Evolutionary conservation across 129 eudicot genomes (phyloP), one percentile per base, ranked within the genome.

Genomic region (Glebionis coronaria): DNA sequence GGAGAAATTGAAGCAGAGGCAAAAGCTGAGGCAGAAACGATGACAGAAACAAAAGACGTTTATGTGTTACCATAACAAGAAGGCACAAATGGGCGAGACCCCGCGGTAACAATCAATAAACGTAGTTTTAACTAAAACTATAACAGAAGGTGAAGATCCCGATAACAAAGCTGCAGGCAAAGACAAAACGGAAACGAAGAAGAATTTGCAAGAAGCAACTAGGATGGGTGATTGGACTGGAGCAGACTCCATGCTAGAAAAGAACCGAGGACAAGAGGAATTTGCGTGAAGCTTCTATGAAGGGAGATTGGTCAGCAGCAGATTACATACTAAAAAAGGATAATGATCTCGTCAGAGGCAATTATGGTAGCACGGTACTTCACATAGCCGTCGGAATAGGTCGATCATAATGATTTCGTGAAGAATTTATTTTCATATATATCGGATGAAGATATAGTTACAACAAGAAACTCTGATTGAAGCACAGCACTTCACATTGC

Each of bases 401-500:
- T 7, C 23, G 44, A 58, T 7, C 23, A 47, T 47, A 47, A 47
- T 0, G 20, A 65, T 3, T 47, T 44, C 9, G 35, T 65, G 44
- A 15, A 65, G 28, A 47, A 27, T 8, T 27, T 65, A 14, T 65
- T 65, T 3, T 8, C 25, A 3, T 47, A 18, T 44, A 7, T 44
- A 65, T 0, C 49, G 3, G 25, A 65, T 0, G 20, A 65, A 23
- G 4, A 21, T 25, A 40, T 27, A 19, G 44, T 47, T 51, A 19
- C 3, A 65, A 23, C 8, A 14, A 47, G 25, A 23, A 46, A 25
- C 3, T 15, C 20, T 9, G 23, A 65, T 9, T 58, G 45, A 47
- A 47, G 54, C 44, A 65, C 70, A 25, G 44, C 58, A 2, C 70
- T 65, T 14, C 70, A 65, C 12, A 2, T 65, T 25, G 70, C 70